Evolutionary conservation across 78 protist genomes (phyloP).

Genomic region (Dictyostelium purpureum): DNA sequence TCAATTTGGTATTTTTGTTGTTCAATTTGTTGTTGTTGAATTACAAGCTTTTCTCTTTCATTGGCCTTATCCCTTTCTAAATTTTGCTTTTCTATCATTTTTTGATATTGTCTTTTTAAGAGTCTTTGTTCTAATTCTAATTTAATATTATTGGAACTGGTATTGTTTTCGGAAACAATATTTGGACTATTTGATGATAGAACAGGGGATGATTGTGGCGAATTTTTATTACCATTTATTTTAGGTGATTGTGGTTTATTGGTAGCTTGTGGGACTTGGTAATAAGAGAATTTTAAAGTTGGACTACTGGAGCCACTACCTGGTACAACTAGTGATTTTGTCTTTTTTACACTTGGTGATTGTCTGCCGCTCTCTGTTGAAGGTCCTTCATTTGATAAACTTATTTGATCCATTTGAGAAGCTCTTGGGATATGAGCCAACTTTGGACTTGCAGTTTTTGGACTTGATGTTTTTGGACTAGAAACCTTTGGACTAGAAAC

Average conservation of each 20-base stretch:
- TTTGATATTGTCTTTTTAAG: neutral
- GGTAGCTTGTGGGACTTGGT: neutral
- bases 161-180: neutral
- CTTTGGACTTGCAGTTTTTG: neutral
- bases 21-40: neutral
- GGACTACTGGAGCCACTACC: neutral
- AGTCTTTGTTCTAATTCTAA: neutral
- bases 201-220: neutral
- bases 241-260: neutral
- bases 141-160: neutral
- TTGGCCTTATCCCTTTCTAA: neutral
- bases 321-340: neutral
- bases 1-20: neutral
- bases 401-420: too few species aligned
- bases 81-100: neutral
- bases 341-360: neutral
- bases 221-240: too few species aligned
- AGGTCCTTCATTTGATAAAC: neutral
- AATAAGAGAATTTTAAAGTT: neutral
- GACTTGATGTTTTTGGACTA: neutral
- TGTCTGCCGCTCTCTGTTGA: neutral
- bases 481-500: neutral
- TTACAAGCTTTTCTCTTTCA: neutral
- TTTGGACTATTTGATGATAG: neutral
- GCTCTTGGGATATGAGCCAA: neutral